Evolutionary conservation across 306 rosid species (phyloP), one percentile per base, ranked within the genome.

Genomic region (Sophora flavescens): DNA sequence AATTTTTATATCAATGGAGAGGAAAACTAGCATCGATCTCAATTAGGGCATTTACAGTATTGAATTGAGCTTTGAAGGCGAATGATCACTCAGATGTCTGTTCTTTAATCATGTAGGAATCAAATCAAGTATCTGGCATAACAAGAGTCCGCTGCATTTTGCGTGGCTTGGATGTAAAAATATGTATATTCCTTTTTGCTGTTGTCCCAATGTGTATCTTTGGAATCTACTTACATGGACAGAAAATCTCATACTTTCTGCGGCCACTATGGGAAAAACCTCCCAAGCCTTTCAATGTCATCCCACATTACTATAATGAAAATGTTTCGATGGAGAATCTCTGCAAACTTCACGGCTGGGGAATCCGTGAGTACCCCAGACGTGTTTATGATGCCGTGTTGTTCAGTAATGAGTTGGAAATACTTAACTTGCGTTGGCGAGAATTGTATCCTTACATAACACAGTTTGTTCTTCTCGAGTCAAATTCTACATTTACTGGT

Each of bases 291-390:
- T 92, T 92, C 76, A 67, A 86, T 62, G 88, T 88, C 30, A 87
- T 88, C 52, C 92, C 97, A 0, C 97, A 92, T 80, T 92, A 92
- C 70, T 90, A 92, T 30, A 87, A 87, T 17, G 86, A 83, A 74
- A 83, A 88, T 66, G 91, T 87, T 68, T 15, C 91, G 0, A 88
- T 88, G 97, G 93, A 86, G 80, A 89, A 87, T 63, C 91, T 80
- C 38, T 92, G 97, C 87, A 84, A 72, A 65, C 96, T 92, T 73
- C 97, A 92, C 77, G 97, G 97, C 70, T 92, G 97, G 97, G 85
- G 87, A 18, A 54, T 88, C 17, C 89, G 97, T 0, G 93, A 89
- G 54, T 90, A 76, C 70, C 97, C 97, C 1, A 86, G 97, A 72
- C 91, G 93, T 36, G 97, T 92, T 69, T 92, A 85, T 28, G 97